Evolutionary conservation across 1,139 yeast species (phyloP).

Genomic region (Sugiyamaella sp.): DNA sequence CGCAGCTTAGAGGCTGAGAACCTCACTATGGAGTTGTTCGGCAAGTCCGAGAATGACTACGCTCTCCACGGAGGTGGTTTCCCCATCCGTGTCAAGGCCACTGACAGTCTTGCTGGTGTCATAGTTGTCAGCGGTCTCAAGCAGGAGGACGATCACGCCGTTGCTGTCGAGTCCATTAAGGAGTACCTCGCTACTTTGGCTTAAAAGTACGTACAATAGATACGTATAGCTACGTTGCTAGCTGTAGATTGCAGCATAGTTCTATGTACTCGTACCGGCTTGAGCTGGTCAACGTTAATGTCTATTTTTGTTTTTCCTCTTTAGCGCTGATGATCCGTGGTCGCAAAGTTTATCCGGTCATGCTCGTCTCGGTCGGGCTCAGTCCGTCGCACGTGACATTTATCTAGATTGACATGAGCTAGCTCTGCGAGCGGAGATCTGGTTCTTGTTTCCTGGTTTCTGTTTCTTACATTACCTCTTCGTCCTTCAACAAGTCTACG

Average conservation of each 20-base stretch:
- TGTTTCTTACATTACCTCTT: neutral
- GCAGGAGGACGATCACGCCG: constrained; percentile 40
- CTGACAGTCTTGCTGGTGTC: constrained; percentile 55
- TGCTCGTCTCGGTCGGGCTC: constrained; percentile 3
- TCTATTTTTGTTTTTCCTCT: too few relatives aligned
- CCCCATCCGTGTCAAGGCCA: constrained; percentile 52
- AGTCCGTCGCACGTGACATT: neutral
- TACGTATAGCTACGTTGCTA: neutral
- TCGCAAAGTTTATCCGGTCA: neutral
- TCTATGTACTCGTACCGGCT: neutral
- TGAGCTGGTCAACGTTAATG: too few relatives aligned
- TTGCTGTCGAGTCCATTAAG: constrained; percentile 33
- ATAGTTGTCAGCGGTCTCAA: constrained; percentile 62
- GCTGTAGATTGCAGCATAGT: too few relatives aligned
- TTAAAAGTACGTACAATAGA: neutral
- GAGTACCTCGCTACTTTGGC: constrained; percentile 22
- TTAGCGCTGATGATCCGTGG: too few relatives aligned
- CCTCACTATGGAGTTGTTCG: constrained; percentile 43
- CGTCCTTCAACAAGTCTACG: neutral
- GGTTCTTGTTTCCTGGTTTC: neutral
- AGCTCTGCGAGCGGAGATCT: too few relatives aligned
- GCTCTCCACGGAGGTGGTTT: constrained; percentile 68
- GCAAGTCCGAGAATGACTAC: constrained; percentile 50
- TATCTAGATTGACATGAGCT: neutral
- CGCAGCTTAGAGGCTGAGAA: constrained; percentile 45